These are phyloP conservation scores for Saururus chinensis DNA, from an alignment of 164 flowering plant genomes.

Conservation along the genomic window DNA sequence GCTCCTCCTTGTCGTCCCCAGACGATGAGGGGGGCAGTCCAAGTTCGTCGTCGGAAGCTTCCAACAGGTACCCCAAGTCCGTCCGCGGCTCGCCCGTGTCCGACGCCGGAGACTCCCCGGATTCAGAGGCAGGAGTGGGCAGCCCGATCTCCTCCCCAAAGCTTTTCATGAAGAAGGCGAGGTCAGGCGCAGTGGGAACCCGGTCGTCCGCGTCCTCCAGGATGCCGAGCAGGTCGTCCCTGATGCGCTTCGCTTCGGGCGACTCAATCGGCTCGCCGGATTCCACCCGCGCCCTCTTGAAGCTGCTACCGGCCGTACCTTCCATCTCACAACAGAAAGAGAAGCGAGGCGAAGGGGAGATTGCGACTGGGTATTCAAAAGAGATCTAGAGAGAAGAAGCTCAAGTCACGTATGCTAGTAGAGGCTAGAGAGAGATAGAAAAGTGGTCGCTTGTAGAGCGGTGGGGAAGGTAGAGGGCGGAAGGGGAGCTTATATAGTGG, in stretches of 20 bases:
- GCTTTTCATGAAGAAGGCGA: conserved; percentile 50
- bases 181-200: conserved; percentile 23
- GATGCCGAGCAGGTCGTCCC: conserved; percentile 36
- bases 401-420: no score
- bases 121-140: conserved; percentile 6
- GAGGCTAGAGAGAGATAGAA: conserved; percentile 3
- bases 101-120: conserved; percentile 16
- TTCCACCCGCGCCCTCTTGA: conserved; percentile 33
- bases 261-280: conserved; percentile 23
- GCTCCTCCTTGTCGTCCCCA: not conserved
- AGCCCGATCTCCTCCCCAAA: conserved; percentile 44
- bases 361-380: no score
- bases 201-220: conserved; percentile 38
- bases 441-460: no score
- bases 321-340: conserved; percentile 19
- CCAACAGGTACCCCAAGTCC: conserved; percentile 54
- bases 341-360: no score
- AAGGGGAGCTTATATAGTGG: no score
- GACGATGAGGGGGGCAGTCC: conserved; percentile 53
- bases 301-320: not conserved
- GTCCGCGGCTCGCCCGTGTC: conserved; percentile 29
- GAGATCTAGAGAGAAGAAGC: no score
- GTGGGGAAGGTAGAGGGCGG: no score
- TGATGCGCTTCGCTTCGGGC: conserved; percentile 39
- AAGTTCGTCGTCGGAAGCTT: conserved; percentile 78